Base-by-base conservation (phyloP, 2,329 filamentous ascomycete genomes). In the Fusarium tuaranense region DNA sequence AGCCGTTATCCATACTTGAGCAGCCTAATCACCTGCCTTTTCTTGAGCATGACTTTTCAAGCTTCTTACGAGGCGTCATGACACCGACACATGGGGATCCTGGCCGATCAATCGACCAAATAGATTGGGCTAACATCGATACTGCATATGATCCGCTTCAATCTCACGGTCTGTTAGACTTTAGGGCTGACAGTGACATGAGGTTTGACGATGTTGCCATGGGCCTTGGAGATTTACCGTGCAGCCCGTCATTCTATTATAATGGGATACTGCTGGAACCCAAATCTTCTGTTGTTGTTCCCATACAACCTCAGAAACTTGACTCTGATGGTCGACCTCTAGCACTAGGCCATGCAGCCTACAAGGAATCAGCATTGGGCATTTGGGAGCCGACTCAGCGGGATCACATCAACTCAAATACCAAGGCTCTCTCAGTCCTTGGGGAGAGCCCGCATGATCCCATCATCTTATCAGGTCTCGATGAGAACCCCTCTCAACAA, bases 351-450 rank as follows among this genome's bases (percentile, higher is more conserved):
- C 59, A 63, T 5, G 70, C 65, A 41, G 70, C 70, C 32, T 72
- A 70, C 27, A 72, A 72, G 16, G 20, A 65, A 13, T 72, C 70
- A 5, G 65, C 70, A 1, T 27, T 72, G 22, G 68, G 67, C 18
- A 46, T 70, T 8, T 72, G 70, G 70, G 67, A 70, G 27, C 70
- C 70, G 2, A 60, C 59, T 13, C 67, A 67, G 12, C 58, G 66
- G 20, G 70, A 72, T 38, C 65, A 65, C 14, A 67, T 70, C 41
- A 36, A 65, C 8, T 46, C 64, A 3, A 61, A 70, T 14, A 68
- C 69, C 38, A 62, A 72, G 38, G 48, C 65, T 34, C 59, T 72
- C 13, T 72, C 70, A 4, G 67, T 68, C 14, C 67, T 72, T 5
- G 70, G 67, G 7, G 57, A 60, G 6, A 65, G 66, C 6, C 63